Evolutionary conservation across 805 yeast species (phyloP).

Genomic region (Huiozyma sinensis): DNA sequence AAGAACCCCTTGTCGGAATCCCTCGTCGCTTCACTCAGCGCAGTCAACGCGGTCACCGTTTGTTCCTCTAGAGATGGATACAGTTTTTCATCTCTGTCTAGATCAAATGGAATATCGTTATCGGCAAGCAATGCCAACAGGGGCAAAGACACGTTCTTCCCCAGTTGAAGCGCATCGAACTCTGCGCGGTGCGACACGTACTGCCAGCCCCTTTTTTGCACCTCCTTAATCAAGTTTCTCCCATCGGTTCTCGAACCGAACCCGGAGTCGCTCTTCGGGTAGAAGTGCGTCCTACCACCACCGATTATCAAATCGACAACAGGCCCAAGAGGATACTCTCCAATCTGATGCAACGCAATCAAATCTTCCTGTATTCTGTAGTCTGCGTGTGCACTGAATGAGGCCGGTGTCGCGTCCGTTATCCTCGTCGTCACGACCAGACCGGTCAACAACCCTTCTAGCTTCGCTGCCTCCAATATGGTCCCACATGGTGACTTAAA

Average conservation of each 20-base stretch:
- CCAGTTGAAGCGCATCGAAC: conserved; percentile 48
- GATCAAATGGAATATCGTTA: conserved; percentile 72
- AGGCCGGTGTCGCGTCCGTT: conserved; percentile 93
- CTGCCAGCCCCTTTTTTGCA: conserved; percentile 50
- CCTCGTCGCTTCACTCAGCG: conserved; percentile 54
- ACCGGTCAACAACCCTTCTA: conserved; percentile 74
- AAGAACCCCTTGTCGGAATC: conserved; percentile 79
- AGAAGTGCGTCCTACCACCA: conserved; percentile 82
- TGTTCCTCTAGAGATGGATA: conserved; percentile 77
- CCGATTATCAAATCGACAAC: conserved; percentile 79
- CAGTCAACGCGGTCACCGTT: conserved; percentile 60
- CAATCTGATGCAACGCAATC: conserved; percentile 82
- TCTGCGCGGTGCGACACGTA: conserved; percentile 48
- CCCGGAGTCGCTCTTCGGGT: conserved; percentile 33
- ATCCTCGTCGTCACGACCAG: conserved; percentile 85
- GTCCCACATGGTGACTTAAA: conserved; percentile 73
- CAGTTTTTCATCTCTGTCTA: conserved; percentile 52
- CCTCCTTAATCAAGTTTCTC: conserved; percentile 56
- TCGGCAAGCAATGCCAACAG: conserved; percentile 66
- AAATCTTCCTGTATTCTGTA: conserved; percentile 68
- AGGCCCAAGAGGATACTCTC: conserved; percentile 68
- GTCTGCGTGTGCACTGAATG: conserved; percentile 72
- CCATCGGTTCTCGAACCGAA: conserved; percentile 62
- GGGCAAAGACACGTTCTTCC: conserved; percentile 62
- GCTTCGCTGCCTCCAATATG: conserved; percentile 75